Conservation (phyloP, 208 protist genomes). For the Wallacemonas sp. region DNA sequence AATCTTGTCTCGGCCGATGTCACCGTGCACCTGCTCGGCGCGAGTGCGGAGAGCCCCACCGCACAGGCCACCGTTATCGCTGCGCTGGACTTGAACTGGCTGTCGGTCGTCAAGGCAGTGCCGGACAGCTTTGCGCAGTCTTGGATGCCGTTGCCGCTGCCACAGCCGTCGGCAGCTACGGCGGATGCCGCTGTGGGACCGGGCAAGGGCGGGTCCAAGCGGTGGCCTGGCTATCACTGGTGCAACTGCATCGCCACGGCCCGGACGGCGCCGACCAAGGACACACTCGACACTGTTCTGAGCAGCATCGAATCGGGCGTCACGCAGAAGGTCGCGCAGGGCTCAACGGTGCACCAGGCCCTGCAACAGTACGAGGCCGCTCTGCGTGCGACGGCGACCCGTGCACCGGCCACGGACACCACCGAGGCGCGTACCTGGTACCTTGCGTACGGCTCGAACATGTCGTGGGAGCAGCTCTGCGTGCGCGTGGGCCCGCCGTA, state of each 20-base stretch:
- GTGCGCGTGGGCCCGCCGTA: conserved; percentile 54
- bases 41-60: not conserved
- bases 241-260: conserved; percentile 42
- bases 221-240: conserved; percentile 52
- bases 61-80: conserved; percentile 23
- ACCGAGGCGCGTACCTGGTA: conserved; percentile 43
- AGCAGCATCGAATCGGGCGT: not conserved
- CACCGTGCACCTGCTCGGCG: not conserved
- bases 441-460: conserved; percentile 54
- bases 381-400: not conserved
- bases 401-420: conserved; percentile 23
- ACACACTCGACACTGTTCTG: conserved; percentile 19
- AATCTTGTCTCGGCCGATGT: conserved; percentile 28
- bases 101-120: conserved; percentile 6
- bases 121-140: not conserved
- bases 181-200: not conserved
- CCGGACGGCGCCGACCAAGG: conserved; percentile 28
- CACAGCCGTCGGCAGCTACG: not conserved
- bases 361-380: not conserved
- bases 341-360: too few species aligned
- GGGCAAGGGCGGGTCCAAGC: conserved; percentile 17
- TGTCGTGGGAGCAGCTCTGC: conserved; percentile 65
- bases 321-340: too few species aligned
- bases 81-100: conserved; percentile 27
- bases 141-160: conserved; percentile 20